Evolutionary conservation across 139 green algal genomes (phyloP), one percentile per base, ranked within the genome.

Genomic region (Microglena sp.): DNA sequence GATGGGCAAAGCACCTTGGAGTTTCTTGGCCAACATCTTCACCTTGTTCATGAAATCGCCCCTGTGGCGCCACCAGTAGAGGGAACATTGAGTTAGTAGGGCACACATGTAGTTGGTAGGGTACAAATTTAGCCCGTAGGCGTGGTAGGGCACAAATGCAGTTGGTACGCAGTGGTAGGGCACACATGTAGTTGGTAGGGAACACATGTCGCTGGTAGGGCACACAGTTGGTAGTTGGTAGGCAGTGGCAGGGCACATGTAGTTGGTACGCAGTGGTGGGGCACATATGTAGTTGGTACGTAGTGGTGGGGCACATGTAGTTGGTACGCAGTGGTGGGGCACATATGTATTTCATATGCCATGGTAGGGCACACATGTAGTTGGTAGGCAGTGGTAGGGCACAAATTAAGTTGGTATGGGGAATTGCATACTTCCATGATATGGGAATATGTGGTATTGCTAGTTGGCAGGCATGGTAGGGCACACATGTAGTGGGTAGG

Each of bases 1-100:
- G 6, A 94, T 73, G 0, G 87, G 87, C 30, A 94, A 66, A 0
- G 70, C 64, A 7, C 79, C 82, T 29, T 87, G 82, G 1, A 92
- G 60, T 55, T 86, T 77, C 36, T 78, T 86, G 5, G 81, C 78
- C 21, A 90, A 53, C 0, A 74, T 63, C 45, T 77, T 78, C 1
- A 90, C n/a, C 22, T 22, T 66, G 2, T 77, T 73, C 5, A 50
- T 57, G 31, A 77, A 67, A n/a, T n/a, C n/a, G n/a, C n/a, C n/a
- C n/a, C n/a, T n/a, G n/a, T 11, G 21, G 26, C 18, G 6, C 28
- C 15, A 59, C 26, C 50, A 50, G 40, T 11, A 50, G 40, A 11
- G 40, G 11, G 15, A 50, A 15, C 40, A 50, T 11, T 15, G 15
- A 50, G 11, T 24, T 50, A 50, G 11, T 15, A 50, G 40, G 40